Evolutionary conservation across 2,329 filamentous ascomycete species (phyloP).

Genomic region (Fusarium fujikuroi): DNA sequence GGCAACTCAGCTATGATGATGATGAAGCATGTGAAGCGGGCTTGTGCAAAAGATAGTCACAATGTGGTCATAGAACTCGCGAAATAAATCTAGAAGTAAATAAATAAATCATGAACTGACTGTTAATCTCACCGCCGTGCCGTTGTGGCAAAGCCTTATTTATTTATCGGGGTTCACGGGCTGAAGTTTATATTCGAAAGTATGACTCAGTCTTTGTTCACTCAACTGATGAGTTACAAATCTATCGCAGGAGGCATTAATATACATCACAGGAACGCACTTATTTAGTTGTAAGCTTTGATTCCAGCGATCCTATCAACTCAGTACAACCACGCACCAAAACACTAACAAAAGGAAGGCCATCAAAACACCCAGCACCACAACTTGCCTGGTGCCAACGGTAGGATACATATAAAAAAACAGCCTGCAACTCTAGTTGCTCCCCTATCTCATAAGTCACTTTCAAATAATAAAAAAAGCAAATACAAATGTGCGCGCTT

Average conservation of each 20-base stretch:
- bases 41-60: neutral
- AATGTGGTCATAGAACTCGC: neutral
- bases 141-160: neutral
- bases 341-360: slow-evolving; percentile 40
- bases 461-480: slow-evolving; percentile 17
- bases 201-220: neutral
- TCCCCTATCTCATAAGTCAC: slow-evolving; percentile 42
- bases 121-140: neutral
- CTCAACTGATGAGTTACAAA: neutral
- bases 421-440: slow-evolving; percentile 31
- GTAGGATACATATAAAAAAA: slow-evolving; percentile 38
- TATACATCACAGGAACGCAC: neutral
- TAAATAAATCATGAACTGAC: neutral
- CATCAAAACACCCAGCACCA: slow-evolving; percentile 37
- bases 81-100: neutral
- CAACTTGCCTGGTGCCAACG: slow-evolving; percentile 33
- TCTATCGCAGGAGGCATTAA: neutral
- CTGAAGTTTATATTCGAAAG: neutral
- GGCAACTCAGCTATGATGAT: slow-evolving; percentile 10
- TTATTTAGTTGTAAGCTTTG: slow-evolving; percentile 38
- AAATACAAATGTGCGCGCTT: slow-evolving; percentile 37
- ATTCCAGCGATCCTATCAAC: slow-evolving; percentile 41
- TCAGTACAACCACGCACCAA: slow-evolving; percentile 45
- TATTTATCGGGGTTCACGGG: neutral
- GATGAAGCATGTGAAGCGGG: neutral